These are phyloP conservation scores for Arthonia radiata DNA, from an alignment of 495 filamentous ascomycete genomes.

Conservation along the genomic window DNA sequence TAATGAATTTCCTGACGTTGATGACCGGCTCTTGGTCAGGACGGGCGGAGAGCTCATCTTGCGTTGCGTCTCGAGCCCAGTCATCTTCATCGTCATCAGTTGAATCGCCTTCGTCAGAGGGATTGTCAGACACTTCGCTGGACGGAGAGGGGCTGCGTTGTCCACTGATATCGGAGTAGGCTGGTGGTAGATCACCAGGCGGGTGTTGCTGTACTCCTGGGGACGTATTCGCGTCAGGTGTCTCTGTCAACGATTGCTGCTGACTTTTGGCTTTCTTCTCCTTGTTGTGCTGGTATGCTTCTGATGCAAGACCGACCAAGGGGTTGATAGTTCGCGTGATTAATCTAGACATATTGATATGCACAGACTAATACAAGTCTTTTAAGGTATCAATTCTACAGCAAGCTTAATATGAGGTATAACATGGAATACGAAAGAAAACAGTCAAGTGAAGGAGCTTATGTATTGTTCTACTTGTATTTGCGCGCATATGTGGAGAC, in stretches of 20 bases:
- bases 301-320: conserved; percentile 25
- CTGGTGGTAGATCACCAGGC: conserved; percentile 6
- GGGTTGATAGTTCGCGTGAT: too few species aligned
- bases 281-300: conserved; percentile 17
- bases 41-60: conserved; percentile 10
- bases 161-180: conserved; percentile 4
- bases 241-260: conserved; percentile 5
- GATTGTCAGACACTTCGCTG: conserved; percentile 4
- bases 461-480: too few species aligned
- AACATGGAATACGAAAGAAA: too few species aligned
- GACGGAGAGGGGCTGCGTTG: conserved; percentile 2
- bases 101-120: conserved; percentile 5
- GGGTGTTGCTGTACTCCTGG: conserved; percentile 2
- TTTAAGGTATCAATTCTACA: too few species aligned
- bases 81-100: conserved; percentile 19
- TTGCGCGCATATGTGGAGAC: too few species aligned
- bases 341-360: too few species aligned
- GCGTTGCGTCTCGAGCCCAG: conserved; percentile 27
- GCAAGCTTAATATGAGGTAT: too few species aligned
- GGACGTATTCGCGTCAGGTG: too few species aligned
- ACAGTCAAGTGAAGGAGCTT: too few species aligned
- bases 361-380: too few species aligned
- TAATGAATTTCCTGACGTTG: conserved; percentile 5
- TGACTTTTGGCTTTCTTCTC: conserved; percentile 13
- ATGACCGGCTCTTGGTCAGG: conserved; percentile 1